Base-by-base conservation (phyloP, 129 eudicot genomes). In the Ambrosia trifida region DNA sequence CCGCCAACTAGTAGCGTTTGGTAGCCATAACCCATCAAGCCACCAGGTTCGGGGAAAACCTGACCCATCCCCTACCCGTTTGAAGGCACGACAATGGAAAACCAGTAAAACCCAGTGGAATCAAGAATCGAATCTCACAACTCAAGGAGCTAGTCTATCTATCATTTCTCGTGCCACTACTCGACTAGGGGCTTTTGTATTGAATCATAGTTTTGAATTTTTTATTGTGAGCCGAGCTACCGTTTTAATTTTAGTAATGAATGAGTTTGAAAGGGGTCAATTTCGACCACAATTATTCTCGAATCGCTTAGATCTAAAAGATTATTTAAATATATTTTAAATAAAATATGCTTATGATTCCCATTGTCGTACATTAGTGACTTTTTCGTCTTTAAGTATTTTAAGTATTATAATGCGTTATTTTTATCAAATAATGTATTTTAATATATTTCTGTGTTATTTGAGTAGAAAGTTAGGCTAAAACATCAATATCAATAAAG, bases 361-460 rank as follows among this genome's bases (percentile, higher is more conserved):
- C 11, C 10, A 47, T 76, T 76, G 74, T 67, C 62, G 62, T 30
- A 68, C 38, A 17, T 41, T 64, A 18, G 38, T 56, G 43, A 31
- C n/a, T 56, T 40, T 44, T 70, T 54, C 24, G 73, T 33, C 33
- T 35, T 17, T 12, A 19, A 19, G 33, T 19, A 4, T 58, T 58
- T 58, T 16, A 53, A 3, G 17, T 49, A 70, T 19, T 11, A 4
- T 53, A 36, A 1, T 38, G 12, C 51, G 16, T 12, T 17, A 17
- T 51, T 16, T 16, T 38, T 45, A 45, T 28, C 8, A 11, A 30
- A 68, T 4, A 28, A 58, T 3, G 14, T 59, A 59, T 4, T 30
- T 59, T 1, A 24, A 20, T 56, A 20, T 56, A 7, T 5, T 51
- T 51, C 10, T 40, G 10, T 8, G 13, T n/a, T 53, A 53, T 53